phyloP scores from a whole-genome alignment of 106 monocot genomes.

The Allium sativum region DNA sequence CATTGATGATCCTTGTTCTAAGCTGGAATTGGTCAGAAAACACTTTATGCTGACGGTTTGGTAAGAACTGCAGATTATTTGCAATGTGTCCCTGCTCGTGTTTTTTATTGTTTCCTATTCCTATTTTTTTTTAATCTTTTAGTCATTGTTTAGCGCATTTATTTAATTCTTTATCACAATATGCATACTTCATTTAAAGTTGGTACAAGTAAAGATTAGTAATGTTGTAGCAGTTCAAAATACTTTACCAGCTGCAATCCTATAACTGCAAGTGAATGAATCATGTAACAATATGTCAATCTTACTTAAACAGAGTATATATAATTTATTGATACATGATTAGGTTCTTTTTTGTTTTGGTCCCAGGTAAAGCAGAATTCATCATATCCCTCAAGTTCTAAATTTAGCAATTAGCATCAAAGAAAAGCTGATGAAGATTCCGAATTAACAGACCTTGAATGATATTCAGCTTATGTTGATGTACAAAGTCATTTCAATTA shows the following conservation, averaged over 20 bases:
- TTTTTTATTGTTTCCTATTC: too few species aligned
- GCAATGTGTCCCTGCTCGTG: neutral
- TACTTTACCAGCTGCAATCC: neutral
- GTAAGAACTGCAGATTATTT: neutral
- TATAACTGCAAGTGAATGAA: neutral
- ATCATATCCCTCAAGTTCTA: neutral
- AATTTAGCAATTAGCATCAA: neutral
- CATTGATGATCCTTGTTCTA: neutral
- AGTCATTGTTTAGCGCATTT: neutral
- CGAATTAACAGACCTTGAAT: neutral
- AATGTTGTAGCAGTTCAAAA: neutral
- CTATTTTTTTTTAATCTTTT: neutral
- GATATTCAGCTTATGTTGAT: neutral
- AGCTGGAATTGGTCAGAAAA: constrained; percentile 1
- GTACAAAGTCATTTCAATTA: neutral
- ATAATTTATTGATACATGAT: neutral
- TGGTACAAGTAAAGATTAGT: neutral
- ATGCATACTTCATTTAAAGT: neutral
- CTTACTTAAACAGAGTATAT: neutral
- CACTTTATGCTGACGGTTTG: neutral
- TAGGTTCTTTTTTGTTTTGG: neutral
- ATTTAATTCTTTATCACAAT: neutral
- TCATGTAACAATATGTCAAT: neutral
- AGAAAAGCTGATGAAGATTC: neutral
- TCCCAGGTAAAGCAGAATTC: neutral